Conservation (phyloP, 1,284 basidiomycete genomes). For the Microstroma glucosiphilum region DNA sequence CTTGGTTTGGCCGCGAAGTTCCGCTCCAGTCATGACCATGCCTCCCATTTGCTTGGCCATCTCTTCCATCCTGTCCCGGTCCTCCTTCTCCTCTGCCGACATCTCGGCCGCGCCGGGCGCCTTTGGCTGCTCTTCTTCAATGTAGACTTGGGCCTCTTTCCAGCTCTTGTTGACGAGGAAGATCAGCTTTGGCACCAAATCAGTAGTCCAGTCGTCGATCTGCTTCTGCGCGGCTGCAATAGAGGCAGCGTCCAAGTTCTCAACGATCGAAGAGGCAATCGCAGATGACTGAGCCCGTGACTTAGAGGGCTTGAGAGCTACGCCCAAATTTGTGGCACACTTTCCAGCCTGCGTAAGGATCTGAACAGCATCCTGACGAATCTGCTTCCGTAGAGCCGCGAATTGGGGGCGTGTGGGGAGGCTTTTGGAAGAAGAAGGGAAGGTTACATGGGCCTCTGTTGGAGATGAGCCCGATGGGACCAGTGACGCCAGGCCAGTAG, state of each 20-base stretch:
- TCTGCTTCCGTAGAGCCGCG: background rate
- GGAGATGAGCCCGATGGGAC: background rate
- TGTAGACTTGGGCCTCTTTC: conserved; percentile 7
- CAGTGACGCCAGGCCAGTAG: background rate
- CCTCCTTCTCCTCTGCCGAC: background rate
- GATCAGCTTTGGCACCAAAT: conserved; percentile 10
- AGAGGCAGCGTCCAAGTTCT: conserved; percentile 3
- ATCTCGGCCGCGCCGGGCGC: background rate
- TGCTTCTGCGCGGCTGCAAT: conserved; percentile 10
- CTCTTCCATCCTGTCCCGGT: background rate
- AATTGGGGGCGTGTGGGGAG: background rate
- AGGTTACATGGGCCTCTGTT: background rate
- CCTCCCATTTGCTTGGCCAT: background rate
- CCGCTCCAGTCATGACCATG: background rate
- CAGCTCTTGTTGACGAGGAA: conserved; percentile 5
- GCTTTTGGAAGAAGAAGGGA: background rate
- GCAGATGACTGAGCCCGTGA: background rate
- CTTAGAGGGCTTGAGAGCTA: conserved; percentile 1
- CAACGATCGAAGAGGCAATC: background rate
- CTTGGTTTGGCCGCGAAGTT: background rate
- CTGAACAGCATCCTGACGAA: background rate
- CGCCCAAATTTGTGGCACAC: background rate
- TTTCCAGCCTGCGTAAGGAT: background rate
- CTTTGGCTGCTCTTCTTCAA: background rate
- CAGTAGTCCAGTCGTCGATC: conserved; percentile 8